These are phyloP conservation scores for Aspergillus sojae DNA, from an alignment of 2,329 filamentous ascomycete species.

Conservation along the genomic window DNA sequence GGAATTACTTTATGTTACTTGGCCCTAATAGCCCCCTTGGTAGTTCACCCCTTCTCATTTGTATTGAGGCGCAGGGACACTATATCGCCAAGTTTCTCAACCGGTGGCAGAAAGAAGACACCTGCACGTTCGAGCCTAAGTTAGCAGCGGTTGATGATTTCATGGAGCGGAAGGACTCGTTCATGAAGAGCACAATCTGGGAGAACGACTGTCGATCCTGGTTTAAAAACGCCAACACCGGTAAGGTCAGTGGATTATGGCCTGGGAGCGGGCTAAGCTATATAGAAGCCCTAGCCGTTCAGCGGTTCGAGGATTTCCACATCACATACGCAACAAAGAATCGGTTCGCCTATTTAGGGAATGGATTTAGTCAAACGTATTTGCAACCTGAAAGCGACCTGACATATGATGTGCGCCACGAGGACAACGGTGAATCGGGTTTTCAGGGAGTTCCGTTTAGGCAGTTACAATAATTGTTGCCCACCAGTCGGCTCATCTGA, in stretches of 20 bases:
- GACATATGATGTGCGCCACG: constrained; percentile 25
- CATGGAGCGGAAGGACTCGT: background rate
- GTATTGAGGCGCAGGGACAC: background rate
- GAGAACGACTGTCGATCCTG: background rate
- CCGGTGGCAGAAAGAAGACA: background rate
- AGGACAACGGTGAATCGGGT: constrained; percentile 7
- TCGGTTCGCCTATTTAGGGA: constrained; percentile 24
- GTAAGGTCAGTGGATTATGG: background rate
- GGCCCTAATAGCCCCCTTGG: background rate
- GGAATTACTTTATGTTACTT: background rate
- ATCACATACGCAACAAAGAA: background rate
- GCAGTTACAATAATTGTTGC: background rate
- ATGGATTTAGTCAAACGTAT: constrained; percentile 19
- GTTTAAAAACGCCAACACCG: background rate
- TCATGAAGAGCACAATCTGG: background rate
- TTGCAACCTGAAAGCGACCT: constrained; percentile 11
- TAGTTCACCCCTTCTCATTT: background rate
- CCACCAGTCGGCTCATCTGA: background rate
- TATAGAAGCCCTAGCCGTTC: background rate
- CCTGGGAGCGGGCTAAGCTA: background rate
- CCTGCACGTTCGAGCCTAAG: background rate
- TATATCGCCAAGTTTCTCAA: background rate
- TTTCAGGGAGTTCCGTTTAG: background rate
- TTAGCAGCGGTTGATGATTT: background rate
- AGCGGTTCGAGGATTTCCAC: background rate